A percentile compares a stretch with the other conserved stretches of the same genome.
phyloP scores from a whole-genome alignment of 805 yeast species.

The Candida stauntonica region DNA sequence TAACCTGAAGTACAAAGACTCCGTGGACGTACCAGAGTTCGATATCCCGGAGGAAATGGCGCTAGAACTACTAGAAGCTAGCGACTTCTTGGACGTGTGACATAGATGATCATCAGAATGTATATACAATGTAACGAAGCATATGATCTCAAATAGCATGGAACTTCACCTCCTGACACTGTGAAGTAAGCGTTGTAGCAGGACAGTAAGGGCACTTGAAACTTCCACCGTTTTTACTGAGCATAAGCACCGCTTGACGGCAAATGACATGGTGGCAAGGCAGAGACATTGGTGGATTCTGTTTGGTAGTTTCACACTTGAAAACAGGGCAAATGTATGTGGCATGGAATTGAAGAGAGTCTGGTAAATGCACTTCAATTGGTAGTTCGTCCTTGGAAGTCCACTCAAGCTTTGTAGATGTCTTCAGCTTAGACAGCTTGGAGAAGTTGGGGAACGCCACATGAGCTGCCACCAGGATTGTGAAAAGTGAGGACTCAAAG shows the following conservation, averaged over 20 bases:
- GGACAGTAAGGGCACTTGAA: constrained; percentile 79
- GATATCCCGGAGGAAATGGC: constrained; percentile 94
- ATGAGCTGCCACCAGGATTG: constrained; percentile 47
- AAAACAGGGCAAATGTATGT: constrained; percentile 69
- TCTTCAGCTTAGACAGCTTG: constrained; percentile 42
- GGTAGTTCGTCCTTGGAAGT: constrained; percentile 56
- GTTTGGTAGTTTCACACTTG: constrained; percentile 52
- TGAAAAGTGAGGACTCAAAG: constrained; percentile 48
- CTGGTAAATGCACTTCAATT: constrained; percentile 55
- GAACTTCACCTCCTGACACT: constrained; percentile 42
- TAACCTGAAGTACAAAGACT: constrained; percentile 58
- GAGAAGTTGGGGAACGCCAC: constrained; percentile 49
- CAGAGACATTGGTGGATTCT: constrained; percentile 58
- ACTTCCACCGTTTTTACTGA: constrained; percentile 39
- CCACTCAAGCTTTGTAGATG: constrained; percentile 44
- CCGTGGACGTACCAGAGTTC: constrained; percentile 71
- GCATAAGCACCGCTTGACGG: constrained; percentile 44
- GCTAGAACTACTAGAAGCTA: constrained; percentile 83
- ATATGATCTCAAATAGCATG: constrained; percentile 12
- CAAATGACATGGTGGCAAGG: constrained; percentile 66
- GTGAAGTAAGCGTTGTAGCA: constrained; percentile 36
- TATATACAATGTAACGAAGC: too few relatives aligned
- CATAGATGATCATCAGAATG: too few relatives aligned
- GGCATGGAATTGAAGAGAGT: constrained; percentile 51
- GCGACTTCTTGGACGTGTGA: constrained; percentile 76